phyloP scores from a whole-genome alignment of 2,329 filamentous ascomycete species.

The Aspergillus aculeatinus region DNA sequence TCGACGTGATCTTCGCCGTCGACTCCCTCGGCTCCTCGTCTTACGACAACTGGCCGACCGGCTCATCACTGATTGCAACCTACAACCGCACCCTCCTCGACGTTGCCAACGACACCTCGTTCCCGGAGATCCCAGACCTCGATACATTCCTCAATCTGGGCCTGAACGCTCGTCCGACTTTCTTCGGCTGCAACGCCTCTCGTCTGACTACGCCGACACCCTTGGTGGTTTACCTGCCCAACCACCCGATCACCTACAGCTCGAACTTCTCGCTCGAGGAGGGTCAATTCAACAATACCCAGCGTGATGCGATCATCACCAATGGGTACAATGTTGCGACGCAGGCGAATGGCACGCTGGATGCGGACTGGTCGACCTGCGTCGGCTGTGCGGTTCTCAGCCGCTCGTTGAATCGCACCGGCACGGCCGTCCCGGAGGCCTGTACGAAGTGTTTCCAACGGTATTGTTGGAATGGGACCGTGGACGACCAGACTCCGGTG shows the following conservation, averaged over 20 bases:
- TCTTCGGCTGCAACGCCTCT: constrained; percentile 72
- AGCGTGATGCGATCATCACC: constrained; percentile 73
- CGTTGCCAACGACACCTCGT: constrained; percentile 63
- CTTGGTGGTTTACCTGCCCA: constrained; percentile 81
- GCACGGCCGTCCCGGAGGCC: constrained; percentile 62
- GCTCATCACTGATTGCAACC: constrained; percentile 69
- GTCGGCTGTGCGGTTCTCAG: constrained; percentile 79
- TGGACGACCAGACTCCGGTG: constrained; percentile 31
- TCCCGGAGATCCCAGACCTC: constrained; percentile 67
- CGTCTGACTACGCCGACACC: constrained; percentile 61
- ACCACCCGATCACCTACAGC: constrained; percentile 69
- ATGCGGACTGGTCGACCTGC: constrained; percentile 72
- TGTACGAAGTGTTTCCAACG: constrained; percentile 72
- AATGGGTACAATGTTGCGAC: constrained; percentile 83
- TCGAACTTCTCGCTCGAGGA: constrained; percentile 78
- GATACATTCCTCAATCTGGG: constrained; percentile 74
- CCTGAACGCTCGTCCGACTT: constrained; percentile 68
- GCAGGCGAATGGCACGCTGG: constrained; percentile 71
- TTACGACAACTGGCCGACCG: constrained; percentile 69
- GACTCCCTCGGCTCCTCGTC: constrained; percentile 66
- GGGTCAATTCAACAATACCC: constrained; percentile 58
- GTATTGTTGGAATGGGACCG: constrained; percentile 87
- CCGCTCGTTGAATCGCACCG: constrained; percentile 68
- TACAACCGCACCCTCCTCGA: constrained; percentile 62
- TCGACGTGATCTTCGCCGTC: constrained; percentile 76